Conservation (phyloP, 148 eudicot species). For the Rhododendron ferrugineum region DNA sequence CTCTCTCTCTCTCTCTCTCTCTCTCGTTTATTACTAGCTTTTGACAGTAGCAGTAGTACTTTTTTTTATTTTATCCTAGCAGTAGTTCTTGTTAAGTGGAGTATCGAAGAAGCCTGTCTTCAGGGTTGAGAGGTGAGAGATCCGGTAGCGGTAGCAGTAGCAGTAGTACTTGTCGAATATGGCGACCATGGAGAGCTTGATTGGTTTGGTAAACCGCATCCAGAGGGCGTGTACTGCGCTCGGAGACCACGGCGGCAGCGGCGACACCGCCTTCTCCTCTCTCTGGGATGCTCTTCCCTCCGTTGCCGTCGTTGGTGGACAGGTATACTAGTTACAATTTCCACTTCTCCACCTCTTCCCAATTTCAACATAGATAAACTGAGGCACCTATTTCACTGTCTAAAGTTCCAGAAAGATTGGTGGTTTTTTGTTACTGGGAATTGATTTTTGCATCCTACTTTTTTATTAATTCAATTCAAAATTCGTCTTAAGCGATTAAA, state of each 20-base stretch:
- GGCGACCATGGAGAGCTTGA: slow-evolving; percentile 65
- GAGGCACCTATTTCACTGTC: neutral
- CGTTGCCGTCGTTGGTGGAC: slow-evolving; percentile 73
- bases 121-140: neutral
- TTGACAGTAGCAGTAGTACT: neutral
- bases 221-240: slow-evolving; percentile 59
- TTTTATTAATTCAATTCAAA: no score
- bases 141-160: no score
- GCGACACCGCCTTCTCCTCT: slow-evolving; percentile 40
- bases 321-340: slow-evolving; percentile 23
- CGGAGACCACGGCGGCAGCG: slow-evolving; percentile 57
- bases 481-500: no score
- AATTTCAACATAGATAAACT: neutral
- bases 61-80: no score
- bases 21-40: neutral
- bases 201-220: slow-evolving; percentile 55
- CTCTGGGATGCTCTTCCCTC: slow-evolving; percentile 77
- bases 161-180: slow-evolving; percentile 15
- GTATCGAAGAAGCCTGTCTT: neutral
- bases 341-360: neutral
- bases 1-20: neutral
- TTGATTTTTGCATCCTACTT: neutral
- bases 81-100: no score
- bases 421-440: neutral
- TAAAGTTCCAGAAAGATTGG: neutral